These are phyloP conservation scores for Vitis cinerea DNA, from an alignment of 164 flowering plant species.

Conservation along the genomic window DNA sequence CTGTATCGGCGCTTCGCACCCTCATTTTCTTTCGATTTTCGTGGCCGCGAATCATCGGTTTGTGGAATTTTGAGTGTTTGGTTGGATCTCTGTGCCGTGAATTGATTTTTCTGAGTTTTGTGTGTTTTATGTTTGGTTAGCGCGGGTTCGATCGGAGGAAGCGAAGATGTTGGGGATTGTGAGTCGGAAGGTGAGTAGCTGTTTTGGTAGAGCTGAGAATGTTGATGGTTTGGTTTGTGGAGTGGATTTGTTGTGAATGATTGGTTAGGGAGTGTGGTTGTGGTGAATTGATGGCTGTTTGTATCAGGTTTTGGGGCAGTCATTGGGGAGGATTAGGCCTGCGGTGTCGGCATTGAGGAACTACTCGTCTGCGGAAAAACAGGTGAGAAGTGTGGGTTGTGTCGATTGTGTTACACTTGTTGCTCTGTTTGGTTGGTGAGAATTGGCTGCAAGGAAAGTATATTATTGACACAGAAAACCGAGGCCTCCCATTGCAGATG, in stretches of 20 bases:
- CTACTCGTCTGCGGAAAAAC: constrained; percentile 31
- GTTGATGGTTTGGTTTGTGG: neutral
- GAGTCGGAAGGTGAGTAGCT: constrained; percentile 4
- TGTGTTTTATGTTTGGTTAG: too few species aligned
- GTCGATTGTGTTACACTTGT: neutral
- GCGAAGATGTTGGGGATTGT: constrained; percentile 30
- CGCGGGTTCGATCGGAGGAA: neutral
- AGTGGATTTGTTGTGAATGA: neutral
- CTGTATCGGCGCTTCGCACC: too few species aligned
- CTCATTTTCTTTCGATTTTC: too few species aligned
- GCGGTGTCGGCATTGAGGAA: constrained; percentile 23
- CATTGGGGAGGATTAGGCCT: constrained; percentile 29
- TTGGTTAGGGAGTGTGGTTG: neutral
- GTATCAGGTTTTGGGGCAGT: constrained; percentile 12
- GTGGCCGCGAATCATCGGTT: too few species aligned
- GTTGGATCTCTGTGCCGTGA: too few species aligned
- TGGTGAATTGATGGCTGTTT: neutral
- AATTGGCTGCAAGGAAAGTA: too few species aligned
- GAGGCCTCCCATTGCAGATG: too few species aligned
- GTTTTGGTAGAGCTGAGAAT: neutral
- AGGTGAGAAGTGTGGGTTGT: constrained; percentile 21
- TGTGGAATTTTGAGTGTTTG: too few species aligned
- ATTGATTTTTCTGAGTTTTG: too few species aligned
- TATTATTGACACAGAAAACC: too few species aligned
- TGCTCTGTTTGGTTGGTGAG: neutral